Percentiles rank a stretch among this genome's conserved stretches.
Evolutionary conservation across 225 moss, liverwort and hornwort species (phyloP).

Genomic region (Physcomitrellopsis africana): DNA sequence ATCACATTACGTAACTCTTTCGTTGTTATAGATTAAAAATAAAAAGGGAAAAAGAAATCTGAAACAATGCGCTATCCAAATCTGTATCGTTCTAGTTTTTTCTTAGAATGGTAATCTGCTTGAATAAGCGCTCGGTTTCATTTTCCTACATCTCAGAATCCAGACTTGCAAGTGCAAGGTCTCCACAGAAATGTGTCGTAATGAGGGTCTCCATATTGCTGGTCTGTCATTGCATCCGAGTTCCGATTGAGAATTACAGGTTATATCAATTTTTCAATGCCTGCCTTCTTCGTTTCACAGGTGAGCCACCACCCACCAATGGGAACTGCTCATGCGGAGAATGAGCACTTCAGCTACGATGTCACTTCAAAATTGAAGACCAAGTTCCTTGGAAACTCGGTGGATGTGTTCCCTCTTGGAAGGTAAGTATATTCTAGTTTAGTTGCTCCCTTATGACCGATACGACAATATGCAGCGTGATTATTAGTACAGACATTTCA

Average conservation of each 20-base stretch:
- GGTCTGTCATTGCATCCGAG: neutral
- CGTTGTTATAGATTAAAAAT: too few relatives aligned
- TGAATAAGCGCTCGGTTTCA: too few relatives aligned
- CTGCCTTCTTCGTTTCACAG: slow-evolving; percentile 33
- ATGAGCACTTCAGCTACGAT: slow-evolving; percentile 70
- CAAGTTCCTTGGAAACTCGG: slow-evolving; percentile 78
- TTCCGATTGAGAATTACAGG: neutral
- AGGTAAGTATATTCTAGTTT: slow-evolving; percentile 38
- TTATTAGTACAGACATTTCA: too few relatives aligned
- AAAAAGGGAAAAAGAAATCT: too few relatives aligned
- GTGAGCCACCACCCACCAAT: slow-evolving; percentile 88
- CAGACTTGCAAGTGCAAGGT: neutral
- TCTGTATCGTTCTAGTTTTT: too few relatives aligned
- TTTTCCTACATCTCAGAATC: too few relatives aligned
- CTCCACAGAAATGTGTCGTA: neutral
- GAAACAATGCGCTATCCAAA: too few relatives aligned
- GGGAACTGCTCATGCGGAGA: slow-evolving; percentile 78
- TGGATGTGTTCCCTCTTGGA: slow-evolving; percentile 81
- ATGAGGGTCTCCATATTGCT: neutral
- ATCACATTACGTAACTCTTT: too few relatives aligned
- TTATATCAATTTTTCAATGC: neutral
- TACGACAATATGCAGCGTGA: too few relatives aligned
- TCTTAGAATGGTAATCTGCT: too few relatives aligned
- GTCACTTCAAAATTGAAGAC: slow-evolving; percentile 85
- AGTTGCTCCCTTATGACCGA: neutral